phyloP scores from a whole-genome alignment of 1,284 basidiomycete genomes.

The Trichosporon faecale region DNA sequence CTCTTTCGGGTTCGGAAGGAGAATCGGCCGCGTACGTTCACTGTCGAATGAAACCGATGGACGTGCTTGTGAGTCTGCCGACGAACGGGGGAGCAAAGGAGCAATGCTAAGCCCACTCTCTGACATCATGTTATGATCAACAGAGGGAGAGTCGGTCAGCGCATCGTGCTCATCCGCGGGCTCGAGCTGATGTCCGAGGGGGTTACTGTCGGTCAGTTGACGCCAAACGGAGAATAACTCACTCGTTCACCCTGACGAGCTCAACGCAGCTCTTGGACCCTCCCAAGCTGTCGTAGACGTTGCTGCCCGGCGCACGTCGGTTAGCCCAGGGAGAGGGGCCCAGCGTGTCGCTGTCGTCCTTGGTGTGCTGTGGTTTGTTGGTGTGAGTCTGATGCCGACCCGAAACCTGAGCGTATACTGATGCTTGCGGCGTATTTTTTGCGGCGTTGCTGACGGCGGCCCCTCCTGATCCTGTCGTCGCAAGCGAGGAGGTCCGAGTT shows the following conservation, averaged over 20 bases:
- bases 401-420: background rate
- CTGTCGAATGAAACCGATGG: background rate
- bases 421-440: background rate
- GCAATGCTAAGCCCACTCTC: background rate
- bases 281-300: background rate
- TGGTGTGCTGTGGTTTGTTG: background rate
- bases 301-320: background rate
- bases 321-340: background rate
- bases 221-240: background rate
- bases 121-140: background rate
- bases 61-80: background rate
- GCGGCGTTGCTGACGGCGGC: background rate
- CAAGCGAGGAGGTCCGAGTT: background rate
- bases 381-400: background rate
- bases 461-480: background rate
- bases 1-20: constrained; percentile 26
- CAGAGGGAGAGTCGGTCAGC: background rate
- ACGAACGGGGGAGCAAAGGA: background rate
- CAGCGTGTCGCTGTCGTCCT: background rate
- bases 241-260: background rate
- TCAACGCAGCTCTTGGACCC: background rate
- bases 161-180: background rate
- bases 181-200: background rate
- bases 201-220: background rate
- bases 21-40: background rate